Conservation (phyloP, 148 eudicot genomes). For the Spergularia marina region DNA sequence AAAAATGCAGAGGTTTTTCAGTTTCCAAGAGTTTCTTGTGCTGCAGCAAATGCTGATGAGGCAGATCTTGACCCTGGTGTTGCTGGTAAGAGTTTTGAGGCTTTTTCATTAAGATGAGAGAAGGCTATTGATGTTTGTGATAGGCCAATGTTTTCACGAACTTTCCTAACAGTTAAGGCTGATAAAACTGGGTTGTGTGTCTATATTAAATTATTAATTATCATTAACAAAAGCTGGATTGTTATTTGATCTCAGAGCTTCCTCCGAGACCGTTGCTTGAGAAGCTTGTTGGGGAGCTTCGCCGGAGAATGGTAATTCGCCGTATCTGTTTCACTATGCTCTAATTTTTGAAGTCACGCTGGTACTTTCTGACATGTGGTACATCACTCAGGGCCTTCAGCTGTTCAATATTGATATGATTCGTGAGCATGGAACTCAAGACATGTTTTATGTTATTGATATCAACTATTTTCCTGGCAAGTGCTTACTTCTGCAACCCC, state of each 20-base stretch:
- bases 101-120: background rate
- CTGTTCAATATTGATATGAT: constrained; percentile 49
- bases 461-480: constrained; percentile 54
- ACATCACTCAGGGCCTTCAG: constrained; percentile 39
- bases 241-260: constrained; percentile 29
- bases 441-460: constrained; percentile 47
- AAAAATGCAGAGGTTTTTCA: constrained; percentile 53
- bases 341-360: background rate
- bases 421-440: constrained; percentile 44
- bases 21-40: constrained; percentile 73
- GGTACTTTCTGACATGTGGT: constrained; percentile 4
- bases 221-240: background rate
- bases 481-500: constrained; percentile 9
- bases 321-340: background rate
- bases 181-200: background rate
- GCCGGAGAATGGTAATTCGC: constrained; percentile 31
- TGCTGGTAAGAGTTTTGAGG: constrained; percentile 37
- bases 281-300: constrained; percentile 41
- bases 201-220: background rate
- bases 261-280: constrained; percentile 42
- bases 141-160: too few species aligned
- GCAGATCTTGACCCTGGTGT: constrained; percentile 62
- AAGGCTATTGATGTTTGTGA: background rate
- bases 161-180: too few species aligned
- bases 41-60: constrained; percentile 67